Percentiles rank a stretch among this genome's conserved stretches.
phyloP scores from a whole-genome alignment of 2,329 filamentous ascomycete species.

The Neurospora sp. region DNA sequence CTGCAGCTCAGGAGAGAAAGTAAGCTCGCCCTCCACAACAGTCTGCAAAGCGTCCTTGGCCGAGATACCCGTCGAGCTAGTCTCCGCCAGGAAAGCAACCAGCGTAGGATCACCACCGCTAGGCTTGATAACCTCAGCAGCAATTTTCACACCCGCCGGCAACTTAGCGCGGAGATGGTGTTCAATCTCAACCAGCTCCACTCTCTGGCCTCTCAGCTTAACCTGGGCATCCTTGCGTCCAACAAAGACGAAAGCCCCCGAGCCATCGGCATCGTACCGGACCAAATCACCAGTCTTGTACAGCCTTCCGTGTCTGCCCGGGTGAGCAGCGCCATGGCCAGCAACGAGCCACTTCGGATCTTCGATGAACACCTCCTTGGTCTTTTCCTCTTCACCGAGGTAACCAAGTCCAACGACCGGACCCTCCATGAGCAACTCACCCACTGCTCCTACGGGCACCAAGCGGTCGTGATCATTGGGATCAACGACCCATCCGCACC shows the following conservation, averaged over 20 bases:
- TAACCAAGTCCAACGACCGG: conserved; percentile 31
- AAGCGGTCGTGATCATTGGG: conserved; percentile 14
- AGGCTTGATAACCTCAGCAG: conserved; percentile 35
- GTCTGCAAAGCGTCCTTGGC: background rate
- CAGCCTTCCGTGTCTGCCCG: conserved; percentile 21
- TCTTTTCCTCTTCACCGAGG: conserved; percentile 29
- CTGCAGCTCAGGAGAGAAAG: conserved; percentile 1
- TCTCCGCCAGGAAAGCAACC: conserved; percentile 22
- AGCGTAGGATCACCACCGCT: conserved; percentile 16
- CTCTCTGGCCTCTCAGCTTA: conserved; percentile 47
- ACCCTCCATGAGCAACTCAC: conserved; percentile 21
- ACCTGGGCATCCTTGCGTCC: conserved; percentile 50
- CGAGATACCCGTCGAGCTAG: background rate
- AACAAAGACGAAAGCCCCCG: conserved; percentile 28
- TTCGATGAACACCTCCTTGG: conserved; percentile 18
- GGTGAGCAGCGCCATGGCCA: conserved; percentile 13
- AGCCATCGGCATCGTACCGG: conserved; percentile 29
- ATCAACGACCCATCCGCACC: conserved; percentile 15
- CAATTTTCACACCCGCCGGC: conserved; percentile 28
- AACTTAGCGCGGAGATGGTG: conserved; percentile 24
- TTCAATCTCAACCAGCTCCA: conserved; percentile 45
- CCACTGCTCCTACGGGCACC: conserved; percentile 18
- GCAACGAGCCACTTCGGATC: conserved; percentile 21
- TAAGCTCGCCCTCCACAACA: background rate
- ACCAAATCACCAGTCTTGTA: conserved; percentile 42